Conservation (phyloP, 2,329 filamentous ascomycete species). For the Septoria linicola region DNA sequence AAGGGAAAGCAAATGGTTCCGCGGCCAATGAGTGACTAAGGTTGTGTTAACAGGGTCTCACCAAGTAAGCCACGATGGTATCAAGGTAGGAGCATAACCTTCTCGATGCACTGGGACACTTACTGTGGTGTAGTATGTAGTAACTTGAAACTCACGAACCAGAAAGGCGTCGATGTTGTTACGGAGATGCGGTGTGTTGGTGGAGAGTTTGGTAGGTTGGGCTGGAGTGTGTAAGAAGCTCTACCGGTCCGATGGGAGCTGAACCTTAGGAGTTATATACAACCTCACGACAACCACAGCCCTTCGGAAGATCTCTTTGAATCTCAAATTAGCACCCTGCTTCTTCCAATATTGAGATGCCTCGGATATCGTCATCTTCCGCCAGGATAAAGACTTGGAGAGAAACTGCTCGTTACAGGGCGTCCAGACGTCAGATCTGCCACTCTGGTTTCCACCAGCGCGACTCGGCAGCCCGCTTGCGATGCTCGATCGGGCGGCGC, state of each 20-base stretch:
- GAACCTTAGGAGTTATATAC: conserved; percentile 25
- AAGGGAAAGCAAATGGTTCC: conserved; percentile 4
- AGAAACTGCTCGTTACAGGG: conserved; percentile 9
- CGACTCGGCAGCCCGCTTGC: conserved; percentile 5
- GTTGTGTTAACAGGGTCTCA: conserved; percentile 18
- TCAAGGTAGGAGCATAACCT: conserved; percentile 7
- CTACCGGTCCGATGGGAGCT: conserved; percentile 24
- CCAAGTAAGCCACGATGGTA: conserved; percentile 13
- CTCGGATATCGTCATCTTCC: conserved; percentile 18
- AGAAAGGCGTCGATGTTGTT: conserved; percentile 14
- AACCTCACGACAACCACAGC: conserved; percentile 7
- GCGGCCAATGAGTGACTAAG: conserved; percentile 15
- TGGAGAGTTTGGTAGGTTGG: conserved; percentile 21
- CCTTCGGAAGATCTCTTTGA: conserved; percentile 21
- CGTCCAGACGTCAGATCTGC: conserved; percentile 19
- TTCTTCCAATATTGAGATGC: conserved; percentile 20
- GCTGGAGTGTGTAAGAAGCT: conserved; percentile 17
- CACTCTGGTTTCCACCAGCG: conserved; percentile 10
- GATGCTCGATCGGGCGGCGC: conserved; percentile 16
- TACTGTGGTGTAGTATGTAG: conserved; percentile 21
- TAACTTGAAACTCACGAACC: conserved; percentile 23
- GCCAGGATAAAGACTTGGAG: conserved; percentile 17
- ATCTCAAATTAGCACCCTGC: conserved; percentile 25
- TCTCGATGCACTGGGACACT: conserved; percentile 15
- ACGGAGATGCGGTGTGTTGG: conserved; percentile 19